Percentiles rank a stretch among this genome's conserved stretches.
These are phyloP conservation scores for Fusarium aywerte DNA, from an alignment of 2,329 filamentous ascomycete genomes.

Conservation along the genomic window DNA sequence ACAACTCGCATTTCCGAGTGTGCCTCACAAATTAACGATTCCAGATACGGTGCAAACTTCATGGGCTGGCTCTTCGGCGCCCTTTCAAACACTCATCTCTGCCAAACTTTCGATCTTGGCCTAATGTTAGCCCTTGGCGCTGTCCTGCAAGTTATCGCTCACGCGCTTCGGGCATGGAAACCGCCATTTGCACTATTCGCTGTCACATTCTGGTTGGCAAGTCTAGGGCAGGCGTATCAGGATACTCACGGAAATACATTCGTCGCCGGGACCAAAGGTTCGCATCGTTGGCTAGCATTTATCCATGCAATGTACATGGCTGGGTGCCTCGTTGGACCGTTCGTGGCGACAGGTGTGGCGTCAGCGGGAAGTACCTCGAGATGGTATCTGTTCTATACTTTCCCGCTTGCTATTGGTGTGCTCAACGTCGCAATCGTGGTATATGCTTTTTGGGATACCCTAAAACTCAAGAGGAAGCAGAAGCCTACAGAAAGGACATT, in stretches of 20 bases:
- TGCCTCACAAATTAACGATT: not conserved
- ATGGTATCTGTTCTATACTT: conserved; percentile 68
- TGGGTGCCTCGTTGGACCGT: conserved; percentile 67
- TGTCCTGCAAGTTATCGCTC: conserved; percentile 62
- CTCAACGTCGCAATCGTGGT: conserved; percentile 61
- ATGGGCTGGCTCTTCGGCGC: conserved; percentile 69
- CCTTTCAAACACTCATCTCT: conserved; percentile 64
- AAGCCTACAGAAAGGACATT: not conserved
- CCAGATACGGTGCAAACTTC: conserved; percentile 66
- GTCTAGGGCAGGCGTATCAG: conserved; percentile 70
- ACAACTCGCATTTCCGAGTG: too few relatives aligned
- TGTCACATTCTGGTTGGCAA: conserved; percentile 67
- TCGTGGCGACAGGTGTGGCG: conserved; percentile 64
- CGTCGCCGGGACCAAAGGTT: conserved; percentile 60
- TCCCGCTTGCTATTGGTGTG: conserved; percentile 63
- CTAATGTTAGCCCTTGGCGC: conserved; percentile 67
- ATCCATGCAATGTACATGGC: conserved; percentile 72
- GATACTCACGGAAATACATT: conserved; percentile 73
- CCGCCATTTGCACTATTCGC: conserved; percentile 68
- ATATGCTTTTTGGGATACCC: conserved; percentile 61
- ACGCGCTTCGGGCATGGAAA: conserved; percentile 65
- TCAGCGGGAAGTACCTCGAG: conserved; percentile 48
- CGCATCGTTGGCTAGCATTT: conserved; percentile 70
- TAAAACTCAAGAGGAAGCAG: conserved; percentile 48
- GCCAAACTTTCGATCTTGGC: conserved; percentile 64